Evolutionary conservation across 2,329 filamentous ascomycete genomes (phyloP), one percentile per base, ranked within the genome.

Genomic region (Pleomassaria siparia): DNA sequence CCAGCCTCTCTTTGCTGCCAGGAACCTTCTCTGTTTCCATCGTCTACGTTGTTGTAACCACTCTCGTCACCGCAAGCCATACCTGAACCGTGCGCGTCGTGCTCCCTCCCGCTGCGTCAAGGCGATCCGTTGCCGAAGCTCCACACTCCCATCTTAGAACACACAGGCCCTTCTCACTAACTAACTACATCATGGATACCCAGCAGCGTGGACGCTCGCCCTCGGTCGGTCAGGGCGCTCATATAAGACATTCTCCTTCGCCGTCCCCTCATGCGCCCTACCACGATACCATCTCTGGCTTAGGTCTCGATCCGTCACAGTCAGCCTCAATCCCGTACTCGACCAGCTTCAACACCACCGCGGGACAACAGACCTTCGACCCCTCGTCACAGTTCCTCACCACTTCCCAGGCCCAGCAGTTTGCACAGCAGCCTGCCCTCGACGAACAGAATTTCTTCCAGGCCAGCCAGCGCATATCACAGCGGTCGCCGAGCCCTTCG

Each of bases 211-310:
- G 82, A 66, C 82, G 83, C 65, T 86, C 84, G 59, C 81, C 79
- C 58, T 85, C 84, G 63, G 76, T 76, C 65, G 77, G 77, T 55
- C 78, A 80, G 59, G 67, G 61, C 66, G 69, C 76, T 75, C 78
- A 83, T 84, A 86, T 87, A 85, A 87, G 80, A 70, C 82, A 83
- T 69, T 80, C 75, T 58, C 83, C 83, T 70, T 86, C 84, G 61
- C 81, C 83, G 60, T 82, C 83, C 66, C 80, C 80, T 68, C 79
- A 69, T 62, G 70, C 72, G 71, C 76, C 76, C 60, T 81, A 79
- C 62, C 74, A 77, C 66, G 76, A 76, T 43, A 79, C 60, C 75
- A 85, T 55, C 22, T 46, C 57, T 44, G 82, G 81, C 64, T 76
- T 86, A 63, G 80, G 73, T 54, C 73, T 85, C 58, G 80, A 85